These are phyloP conservation scores for Clausena lansium DNA, from an alignment of 345 rosid species.

Conservation along the genomic window DNA sequence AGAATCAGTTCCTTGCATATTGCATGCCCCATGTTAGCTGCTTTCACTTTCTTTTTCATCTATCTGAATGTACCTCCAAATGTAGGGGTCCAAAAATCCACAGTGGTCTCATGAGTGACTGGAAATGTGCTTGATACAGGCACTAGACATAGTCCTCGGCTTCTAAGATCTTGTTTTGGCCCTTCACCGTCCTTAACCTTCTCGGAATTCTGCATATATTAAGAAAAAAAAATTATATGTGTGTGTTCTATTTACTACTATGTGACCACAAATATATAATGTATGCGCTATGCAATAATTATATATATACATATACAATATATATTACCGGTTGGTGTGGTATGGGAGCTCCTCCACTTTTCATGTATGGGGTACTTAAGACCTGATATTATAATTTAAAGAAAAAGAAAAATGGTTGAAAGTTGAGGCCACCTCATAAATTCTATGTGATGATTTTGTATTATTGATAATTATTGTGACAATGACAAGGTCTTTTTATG, in stretches of 20 bases:
- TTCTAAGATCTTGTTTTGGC: constrained; percentile 79
- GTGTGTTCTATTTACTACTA: not conserved
- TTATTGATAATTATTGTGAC: constrained; percentile 13
- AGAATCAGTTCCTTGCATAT: constrained; percentile 28
- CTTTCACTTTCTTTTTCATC: constrained; percentile 9
- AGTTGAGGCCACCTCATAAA: constrained; percentile 4
- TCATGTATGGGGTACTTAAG: constrained; percentile 88
- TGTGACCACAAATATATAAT: not conserved
- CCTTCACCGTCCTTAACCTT: constrained; percentile 60
- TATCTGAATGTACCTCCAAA: constrained; percentile 95
- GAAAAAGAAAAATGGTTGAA: not conserved
- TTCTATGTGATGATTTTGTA: constrained; percentile 1
- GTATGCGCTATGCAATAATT: not conserved
- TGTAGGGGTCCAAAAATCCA: constrained; percentile 94
- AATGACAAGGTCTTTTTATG: constrained; percentile 12
- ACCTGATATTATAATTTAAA: constrained; percentile 42
- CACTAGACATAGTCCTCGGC: constrained; percentile 88
- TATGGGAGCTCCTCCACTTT: constrained; percentile 79
- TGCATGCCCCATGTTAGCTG: not conserved
- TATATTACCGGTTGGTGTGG: constrained; percentile 70
- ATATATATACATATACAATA: not conserved
- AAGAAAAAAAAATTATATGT: not conserved
- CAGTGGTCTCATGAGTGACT: constrained; percentile 74
- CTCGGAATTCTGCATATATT: constrained; percentile 43
- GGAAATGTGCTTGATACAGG: constrained; percentile 92